These are phyloP conservation scores for Geotrichum ghanense DNA, from an alignment of 805 yeast species.

Conservation along the genomic window DNA sequence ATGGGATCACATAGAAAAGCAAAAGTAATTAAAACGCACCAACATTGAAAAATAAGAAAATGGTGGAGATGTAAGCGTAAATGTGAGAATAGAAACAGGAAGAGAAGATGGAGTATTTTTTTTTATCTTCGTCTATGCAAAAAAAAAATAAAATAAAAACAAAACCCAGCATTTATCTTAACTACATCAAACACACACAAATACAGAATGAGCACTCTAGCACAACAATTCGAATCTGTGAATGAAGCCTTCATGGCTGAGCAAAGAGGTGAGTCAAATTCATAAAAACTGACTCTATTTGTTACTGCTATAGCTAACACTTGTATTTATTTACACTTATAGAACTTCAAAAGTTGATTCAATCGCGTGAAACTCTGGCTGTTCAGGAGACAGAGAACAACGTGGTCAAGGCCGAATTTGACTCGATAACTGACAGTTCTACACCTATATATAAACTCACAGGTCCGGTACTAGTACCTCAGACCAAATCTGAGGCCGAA, in stretches of 20 bases:
- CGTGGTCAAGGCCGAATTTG: constrained; percentile 71
- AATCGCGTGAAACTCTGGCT: constrained; percentile 76
- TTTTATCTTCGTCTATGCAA: not conserved
- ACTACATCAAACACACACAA: not conserved
- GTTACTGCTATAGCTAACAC: not conserved
- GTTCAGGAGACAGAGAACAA: constrained; percentile 91
- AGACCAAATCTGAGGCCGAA: constrained; percentile 72
- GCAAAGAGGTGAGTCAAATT: not conserved
- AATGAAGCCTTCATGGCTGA: constrained; percentile 1
- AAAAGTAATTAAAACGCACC: not conserved
- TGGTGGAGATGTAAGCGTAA: not conserved
- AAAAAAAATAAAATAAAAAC: constrained; percentile 2
- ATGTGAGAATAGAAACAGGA: not conserved
- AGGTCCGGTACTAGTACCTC: constrained; percentile 88
- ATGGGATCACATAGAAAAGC: not conserved
- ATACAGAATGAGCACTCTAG: not conserved
- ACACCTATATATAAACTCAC: constrained; percentile 70
- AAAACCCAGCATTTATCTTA: not conserved
- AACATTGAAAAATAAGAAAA: constrained; percentile 2
- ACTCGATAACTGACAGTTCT: constrained; percentile 48
- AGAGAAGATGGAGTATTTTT: not conserved
- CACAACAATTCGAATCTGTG: not conserved
- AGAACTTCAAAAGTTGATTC: constrained; percentile 38
- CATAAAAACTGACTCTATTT: constrained; percentile 2
- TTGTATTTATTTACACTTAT: not conserved